Conservation (phyloP, 805 yeast genomes). For the Saccharomycopsis oosterbeekiorum region DNA sequence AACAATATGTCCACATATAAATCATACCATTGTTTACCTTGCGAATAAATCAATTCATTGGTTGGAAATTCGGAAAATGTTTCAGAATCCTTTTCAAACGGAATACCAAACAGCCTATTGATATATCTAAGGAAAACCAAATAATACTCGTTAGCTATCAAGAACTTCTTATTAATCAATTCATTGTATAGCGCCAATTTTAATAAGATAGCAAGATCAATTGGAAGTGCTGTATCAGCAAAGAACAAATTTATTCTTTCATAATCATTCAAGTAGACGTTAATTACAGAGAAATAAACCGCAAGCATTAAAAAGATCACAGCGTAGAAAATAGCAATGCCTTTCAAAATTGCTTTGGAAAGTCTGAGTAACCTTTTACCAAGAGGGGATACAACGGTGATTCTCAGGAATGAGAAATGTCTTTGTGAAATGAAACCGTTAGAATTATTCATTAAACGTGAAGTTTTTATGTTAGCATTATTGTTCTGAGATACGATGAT, state of each 20-base stretch:
- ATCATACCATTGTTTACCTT: slow-evolving; percentile 25
- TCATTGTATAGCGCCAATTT: slow-evolving; percentile 33
- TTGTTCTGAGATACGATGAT: background rate
- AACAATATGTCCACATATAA: slow-evolving; percentile 31
- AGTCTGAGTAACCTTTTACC: slow-evolving; percentile 9
- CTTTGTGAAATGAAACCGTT: background rate
- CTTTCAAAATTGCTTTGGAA: slow-evolving; percentile 18
- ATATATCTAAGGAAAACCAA: slow-evolving; percentile 25
- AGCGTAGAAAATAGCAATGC: slow-evolving; percentile 16
- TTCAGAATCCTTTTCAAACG: slow-evolving; percentile 20
- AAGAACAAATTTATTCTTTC: slow-evolving; percentile 13
- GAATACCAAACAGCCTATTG: slow-evolving; percentile 25
- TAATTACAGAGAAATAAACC: slow-evolving; percentile 5
- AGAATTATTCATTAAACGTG: background rate
- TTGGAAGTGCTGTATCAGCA: background rate
- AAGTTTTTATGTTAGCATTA: background rate
- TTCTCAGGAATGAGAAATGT: slow-evolving; percentile 7
- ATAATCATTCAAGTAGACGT: slow-evolving; percentile 11
- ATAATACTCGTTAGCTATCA: slow-evolving; percentile 28
- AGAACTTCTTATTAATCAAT: slow-evolving; percentile 26
- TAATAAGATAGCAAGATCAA: slow-evolving; percentile 10
- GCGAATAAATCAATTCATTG: slow-evolving; percentile 22
- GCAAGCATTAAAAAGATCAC: slow-evolving; percentile 11
- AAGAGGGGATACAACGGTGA: slow-evolving; percentile 7
- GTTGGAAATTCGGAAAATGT: slow-evolving; percentile 21